Conservation (phyloP, 2,329 filamentous ascomycete genomes). For the Fusarium goolgardi region DNA sequence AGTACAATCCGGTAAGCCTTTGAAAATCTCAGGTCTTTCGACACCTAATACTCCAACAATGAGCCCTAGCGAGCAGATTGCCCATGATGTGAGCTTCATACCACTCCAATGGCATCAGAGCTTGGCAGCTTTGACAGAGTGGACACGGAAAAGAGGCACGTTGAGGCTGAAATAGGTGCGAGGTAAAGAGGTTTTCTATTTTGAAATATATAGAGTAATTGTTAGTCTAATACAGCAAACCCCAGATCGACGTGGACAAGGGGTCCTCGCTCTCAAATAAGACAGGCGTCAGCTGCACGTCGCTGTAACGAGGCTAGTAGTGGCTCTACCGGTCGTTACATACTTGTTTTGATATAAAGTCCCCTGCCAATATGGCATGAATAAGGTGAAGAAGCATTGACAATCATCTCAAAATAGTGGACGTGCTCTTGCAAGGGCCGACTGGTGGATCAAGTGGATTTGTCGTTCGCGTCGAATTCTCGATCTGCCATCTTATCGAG, state of each 20-base stretch:
- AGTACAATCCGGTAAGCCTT: slow-evolving; percentile 24
- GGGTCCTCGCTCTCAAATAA: slow-evolving; percentile 21
- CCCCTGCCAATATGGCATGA: slow-evolving; percentile 21
- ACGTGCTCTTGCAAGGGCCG: slow-evolving; percentile 27
- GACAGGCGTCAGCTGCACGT: slow-evolving; percentile 17
- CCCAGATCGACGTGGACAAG: slow-evolving; percentile 20
- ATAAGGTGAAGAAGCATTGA: slow-evolving; percentile 26
- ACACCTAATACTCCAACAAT: slow-evolving; percentile 28
- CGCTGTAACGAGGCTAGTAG: slow-evolving; percentile 31
- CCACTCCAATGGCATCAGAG: slow-evolving; percentile 36
- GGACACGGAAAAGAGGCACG: background rate
- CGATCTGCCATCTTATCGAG: slow-evolving; percentile 6
- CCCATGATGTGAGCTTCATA: slow-evolving; percentile 39
- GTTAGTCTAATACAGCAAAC: background rate
- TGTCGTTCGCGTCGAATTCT: slow-evolving; percentile 10
- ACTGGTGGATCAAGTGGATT: slow-evolving; percentile 6
- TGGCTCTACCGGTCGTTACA: slow-evolving; percentile 18
- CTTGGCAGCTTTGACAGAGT: slow-evolving; percentile 3
- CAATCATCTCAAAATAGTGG: slow-evolving; percentile 19
- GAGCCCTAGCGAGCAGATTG: slow-evolving; percentile 31
- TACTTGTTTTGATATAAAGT: slow-evolving; percentile 17
- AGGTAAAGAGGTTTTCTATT: slow-evolving; percentile 7
- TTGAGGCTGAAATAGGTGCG: background rate
- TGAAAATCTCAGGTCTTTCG: slow-evolving; percentile 22
- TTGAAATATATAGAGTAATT: slow-evolving; percentile 11